A percentile compares a stretch with the other conserved stretches of the same genome.
Conservation (phyloP, 164 flowering plant genomes). For the Taxillus chinensis region DNA sequence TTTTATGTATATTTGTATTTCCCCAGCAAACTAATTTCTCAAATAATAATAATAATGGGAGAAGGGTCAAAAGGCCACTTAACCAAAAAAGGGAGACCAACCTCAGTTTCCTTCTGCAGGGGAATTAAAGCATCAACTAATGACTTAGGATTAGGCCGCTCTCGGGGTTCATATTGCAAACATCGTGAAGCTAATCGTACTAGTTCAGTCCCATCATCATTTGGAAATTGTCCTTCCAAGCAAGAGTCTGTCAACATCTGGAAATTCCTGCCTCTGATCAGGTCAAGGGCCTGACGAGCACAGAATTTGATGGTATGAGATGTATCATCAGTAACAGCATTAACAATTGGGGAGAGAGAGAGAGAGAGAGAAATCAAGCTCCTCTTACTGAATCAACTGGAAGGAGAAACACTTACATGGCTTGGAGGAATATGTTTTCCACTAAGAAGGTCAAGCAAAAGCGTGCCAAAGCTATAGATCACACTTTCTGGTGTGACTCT, state of each 20-base stretch:
- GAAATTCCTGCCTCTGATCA: constrained; percentile 40
- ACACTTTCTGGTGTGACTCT: constrained; percentile 96
- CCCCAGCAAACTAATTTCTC: no score
- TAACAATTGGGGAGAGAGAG: no score
- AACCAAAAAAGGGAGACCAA: constrained; percentile 6
- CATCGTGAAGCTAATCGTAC: constrained; percentile 48
- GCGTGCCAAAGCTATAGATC: constrained; percentile 88
- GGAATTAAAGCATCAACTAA: constrained; percentile 33
- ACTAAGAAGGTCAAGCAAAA: constrained; percentile 89
- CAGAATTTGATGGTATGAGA: background rate
- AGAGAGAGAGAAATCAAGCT: background rate
- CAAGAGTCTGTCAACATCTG: constrained; percentile 43
- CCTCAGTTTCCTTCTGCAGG: constrained; percentile 50
- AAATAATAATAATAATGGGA: no score
- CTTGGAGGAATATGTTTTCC: constrained; percentile 99
- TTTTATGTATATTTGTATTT: no score
- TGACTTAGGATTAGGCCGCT: constrained; percentile 43
- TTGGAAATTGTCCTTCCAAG: constrained; percentile 44
- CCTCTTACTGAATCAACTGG: background rate
- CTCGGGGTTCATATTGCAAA: constrained; percentile 48
- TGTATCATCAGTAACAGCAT: no score
- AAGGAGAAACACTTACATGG: constrained; percentile 51
- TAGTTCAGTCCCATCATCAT: constrained; percentile 40
- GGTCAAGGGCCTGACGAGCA: constrained; percentile 40
- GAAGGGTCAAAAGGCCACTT: no score